Base-by-base conservation (phyloP, 1,139 yeast species). In the Pneumocystis jirovecii region DNA sequence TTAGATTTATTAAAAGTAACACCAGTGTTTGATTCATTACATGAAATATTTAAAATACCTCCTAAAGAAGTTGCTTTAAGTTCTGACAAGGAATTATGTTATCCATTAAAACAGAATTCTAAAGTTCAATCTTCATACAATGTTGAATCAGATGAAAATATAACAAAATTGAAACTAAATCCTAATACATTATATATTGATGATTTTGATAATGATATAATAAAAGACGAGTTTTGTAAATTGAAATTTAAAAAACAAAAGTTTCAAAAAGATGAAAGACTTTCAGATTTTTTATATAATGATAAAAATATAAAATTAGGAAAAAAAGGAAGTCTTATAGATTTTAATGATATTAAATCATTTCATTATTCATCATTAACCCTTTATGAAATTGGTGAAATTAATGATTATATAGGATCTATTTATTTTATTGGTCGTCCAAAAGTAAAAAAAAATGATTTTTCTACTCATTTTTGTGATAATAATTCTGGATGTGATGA, bases 401-500 rank as follows among this genome's bases (percentile, higher is more conserved):
- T 76, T 63, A 70, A 77, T 74, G 70, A 75, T 75, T 70, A 75
- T 80, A 50, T 50, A 25, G 69, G 79, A 73, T 64, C 75, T 73
- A 71, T 80, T 70, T 71, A 70, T 77, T 64, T 82, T 76, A 72
- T 82, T 72, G 75, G 78, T 72, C 66, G 70, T 10, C 68, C 71
- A 15, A 66, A 65, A 17, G 63, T 69, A 17, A 44, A 57, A 19
- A 72, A 73, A 68, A 67, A 61, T 8, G 60, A 66, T 10, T 50
- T 50, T 50, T 50, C 34, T 25, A 50, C 34, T 12, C 12, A 25
- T 25, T 25, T 37, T 37, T 37, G 7, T 37, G 40, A 21, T 5
- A 29, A 50, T 66, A 87, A 85, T 73, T 84, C 83, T 75, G 95
- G 91, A 0, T 87, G 85, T 73, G 96, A 88, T 73, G 95, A 88